Base-by-base conservation (phyloP, 2,329 filamentous ascomycete species). In the Fusarium nodosum region DNA sequence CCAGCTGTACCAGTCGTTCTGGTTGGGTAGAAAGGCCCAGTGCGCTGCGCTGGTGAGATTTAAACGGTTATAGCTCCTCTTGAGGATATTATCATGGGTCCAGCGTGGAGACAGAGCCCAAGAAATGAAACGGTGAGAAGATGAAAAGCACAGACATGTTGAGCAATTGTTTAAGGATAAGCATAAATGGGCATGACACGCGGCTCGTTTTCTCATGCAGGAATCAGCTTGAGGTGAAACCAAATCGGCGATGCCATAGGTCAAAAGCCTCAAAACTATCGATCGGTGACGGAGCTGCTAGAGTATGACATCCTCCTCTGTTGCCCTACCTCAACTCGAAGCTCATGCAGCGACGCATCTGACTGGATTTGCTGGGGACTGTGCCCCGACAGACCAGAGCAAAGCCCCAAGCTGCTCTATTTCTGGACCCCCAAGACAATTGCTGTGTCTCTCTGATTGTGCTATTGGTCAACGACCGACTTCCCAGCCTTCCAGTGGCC, bases 401-500 rank as follows among this genome's bases (percentile, higher is more conserved):
- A 22, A 56, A 64, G 42, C 51, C 57, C 65, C 48, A 41, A 52
- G 39, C 26, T 63, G 56, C 57, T 64, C 66, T 68, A 69, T 71
- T 70, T 67, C 56, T 54, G 60, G 66, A 31, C 39, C 24, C 36
- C 20, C 26, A 15, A 22, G 39, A 64, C 39, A 55, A 52, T 39
- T 53, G 61, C 33, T 68, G 61, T 47, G 61, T 45, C 42, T 45
- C 42, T 45, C 44, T 44, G 18, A 39, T 53, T n/a, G 34, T 33
- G 39, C 28, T 36, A 74, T 74, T 74, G 72, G 72, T 42, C 41
- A 36, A 34, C 22, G 38, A 34, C 36, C 13, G 31, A 48, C 53
- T 58, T 60, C 61, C 41, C 57, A 64, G 62, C 59, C 54, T 69
- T 57, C 61, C 60, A 72, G 60, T 69, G 59, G 52, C 55, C 52